Evolutionary conservation across 768 basidiomycete genomes (phyloP).

Genomic region (Tremella yokohamensis): DNA sequence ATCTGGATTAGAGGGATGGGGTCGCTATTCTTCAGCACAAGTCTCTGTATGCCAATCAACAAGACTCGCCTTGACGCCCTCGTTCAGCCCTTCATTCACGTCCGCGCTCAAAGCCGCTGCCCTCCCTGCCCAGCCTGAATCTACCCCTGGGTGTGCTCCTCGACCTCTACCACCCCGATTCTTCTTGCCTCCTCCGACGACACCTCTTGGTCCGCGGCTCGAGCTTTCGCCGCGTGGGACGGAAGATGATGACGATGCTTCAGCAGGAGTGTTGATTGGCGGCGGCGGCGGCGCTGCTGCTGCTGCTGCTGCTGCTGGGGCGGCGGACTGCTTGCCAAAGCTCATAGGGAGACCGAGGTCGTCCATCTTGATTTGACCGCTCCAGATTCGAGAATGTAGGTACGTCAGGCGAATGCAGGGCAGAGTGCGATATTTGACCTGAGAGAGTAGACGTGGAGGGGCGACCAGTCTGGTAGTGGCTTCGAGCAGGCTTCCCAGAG

Average conservation of each 20-base stretch:
- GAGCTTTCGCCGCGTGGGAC: neutral
- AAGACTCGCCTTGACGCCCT: constrained; percentile 12
- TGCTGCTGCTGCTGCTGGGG: no score
- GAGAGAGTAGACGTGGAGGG: no score
- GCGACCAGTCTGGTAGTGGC: no score
- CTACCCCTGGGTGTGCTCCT: constrained; percentile 6
- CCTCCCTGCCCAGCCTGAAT: constrained; percentile 5
- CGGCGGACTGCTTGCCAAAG: constrained; percentile 51
- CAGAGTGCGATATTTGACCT: no score
- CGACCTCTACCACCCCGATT: constrained; percentile 17
- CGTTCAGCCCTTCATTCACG: constrained; percentile 4
- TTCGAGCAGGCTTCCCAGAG: no score
- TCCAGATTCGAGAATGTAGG: no score
- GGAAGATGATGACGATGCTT: neutral
- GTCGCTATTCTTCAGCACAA: constrained; percentile 1
- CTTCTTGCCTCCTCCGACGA: constrained; percentile 16
- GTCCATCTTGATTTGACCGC: constrained; percentile 43
- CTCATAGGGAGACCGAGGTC: constrained; percentile 49
- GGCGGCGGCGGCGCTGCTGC: no score
- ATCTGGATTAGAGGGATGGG: constrained; percentile 1
- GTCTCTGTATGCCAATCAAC: neutral
- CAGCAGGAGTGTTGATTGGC: neutral
- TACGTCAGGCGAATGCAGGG: no score
- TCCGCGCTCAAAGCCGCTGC: no score
- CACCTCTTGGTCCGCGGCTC: constrained; percentile 10